Evolutionary conservation across 805 yeast genomes (phyloP).

Genomic region (Nakazawaea laoshanensis): DNA sequence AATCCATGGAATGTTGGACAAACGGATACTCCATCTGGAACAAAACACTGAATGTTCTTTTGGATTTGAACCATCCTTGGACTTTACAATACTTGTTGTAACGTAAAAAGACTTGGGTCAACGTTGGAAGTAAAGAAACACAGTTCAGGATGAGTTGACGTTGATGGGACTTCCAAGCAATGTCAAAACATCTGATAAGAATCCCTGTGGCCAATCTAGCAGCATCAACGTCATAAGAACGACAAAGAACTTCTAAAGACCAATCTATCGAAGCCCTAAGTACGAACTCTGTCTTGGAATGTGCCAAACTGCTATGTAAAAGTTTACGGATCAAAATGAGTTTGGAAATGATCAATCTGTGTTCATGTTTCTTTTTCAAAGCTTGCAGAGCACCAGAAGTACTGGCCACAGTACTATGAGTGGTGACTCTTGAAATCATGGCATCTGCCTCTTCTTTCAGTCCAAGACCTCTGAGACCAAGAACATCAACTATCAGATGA

Average conservation of each 20-base stretch:
- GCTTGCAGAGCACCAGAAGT: conserved; percentile 21
- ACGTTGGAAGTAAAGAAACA: conserved; percentile 44
- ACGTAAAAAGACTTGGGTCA: conserved; percentile 42
- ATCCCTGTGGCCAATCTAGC: conserved; percentile 57
- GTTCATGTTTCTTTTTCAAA: conserved; percentile 39
- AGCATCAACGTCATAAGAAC: conserved; percentile 47
- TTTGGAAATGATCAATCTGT: conserved; percentile 47
- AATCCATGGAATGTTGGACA: conserved; percentile 57
- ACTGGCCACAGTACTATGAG: conserved; percentile 3
- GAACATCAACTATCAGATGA: conserved; percentile 38
- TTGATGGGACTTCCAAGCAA: conserved; percentile 20
- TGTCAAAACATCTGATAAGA: conserved; percentile 32
- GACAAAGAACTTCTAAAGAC: conserved; percentile 49
- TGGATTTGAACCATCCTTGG: conserved; percentile 41
- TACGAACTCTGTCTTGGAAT: conserved; percentile 23
- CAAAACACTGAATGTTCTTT: conserved; percentile 55
- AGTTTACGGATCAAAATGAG: conserved; percentile 53
- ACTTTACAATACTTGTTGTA: conserved; percentile 41
- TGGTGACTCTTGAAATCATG: neutral
- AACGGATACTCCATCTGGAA: conserved; percentile 69
- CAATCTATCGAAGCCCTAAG: conserved; percentile 40
- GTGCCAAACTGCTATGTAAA: conserved; percentile 29
- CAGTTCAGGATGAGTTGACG: conserved; percentile 34
- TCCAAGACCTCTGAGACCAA: conserved; percentile 51
- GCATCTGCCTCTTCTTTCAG: conserved; percentile 24